These are phyloP conservation scores for Cyclostephanos tholiformis DNA, from an alignment of 108 stramenopile genomes.

Conservation along the genomic window DNA sequence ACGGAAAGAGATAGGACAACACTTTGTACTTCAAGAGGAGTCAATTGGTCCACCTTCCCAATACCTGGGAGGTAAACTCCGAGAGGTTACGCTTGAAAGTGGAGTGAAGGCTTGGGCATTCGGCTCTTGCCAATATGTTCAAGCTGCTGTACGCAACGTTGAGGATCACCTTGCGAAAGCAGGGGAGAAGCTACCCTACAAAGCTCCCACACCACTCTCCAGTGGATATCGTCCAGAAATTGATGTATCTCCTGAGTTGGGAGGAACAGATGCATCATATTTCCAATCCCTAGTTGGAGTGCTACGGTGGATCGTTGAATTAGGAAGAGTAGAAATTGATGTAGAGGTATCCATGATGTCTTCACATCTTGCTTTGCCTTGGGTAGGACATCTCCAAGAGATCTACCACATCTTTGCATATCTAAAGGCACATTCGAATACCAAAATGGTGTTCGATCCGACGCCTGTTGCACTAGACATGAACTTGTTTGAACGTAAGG, in stretches of 20 bases:
- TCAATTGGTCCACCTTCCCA: background rate
- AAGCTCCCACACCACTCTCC: slow-evolving; percentile 26
- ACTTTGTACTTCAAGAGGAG: slow-evolving; percentile 51
- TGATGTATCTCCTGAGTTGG: slow-evolving; percentile 28
- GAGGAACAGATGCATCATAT: slow-evolving; percentile 16
- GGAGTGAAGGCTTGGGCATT: slow-evolving; percentile 45
- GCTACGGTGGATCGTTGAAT: slow-evolving; percentile 29
- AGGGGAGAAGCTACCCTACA: slow-evolving; percentile 18
- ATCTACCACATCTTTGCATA: slow-evolving; percentile 49
- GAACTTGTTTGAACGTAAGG: slow-evolving; percentile 15
- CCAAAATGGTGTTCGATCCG: slow-evolving; percentile 55
- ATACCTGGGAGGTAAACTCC: background rate
- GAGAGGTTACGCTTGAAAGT: background rate
- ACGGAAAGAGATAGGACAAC: slow-evolving; percentile 44
- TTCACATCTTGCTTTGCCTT: slow-evolving; percentile 43
- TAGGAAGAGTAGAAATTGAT: slow-evolving; percentile 26
- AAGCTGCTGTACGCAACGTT: slow-evolving; percentile 28
- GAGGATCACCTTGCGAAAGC: slow-evolving; percentile 10
- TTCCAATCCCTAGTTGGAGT: slow-evolving; percentile 29
- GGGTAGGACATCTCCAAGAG: slow-evolving; percentile 51
- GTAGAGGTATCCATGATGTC: slow-evolving; percentile 48
- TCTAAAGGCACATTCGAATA: slow-evolving; percentile 34
- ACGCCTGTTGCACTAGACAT: slow-evolving; percentile 29
- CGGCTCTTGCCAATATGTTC: slow-evolving; percentile 48
- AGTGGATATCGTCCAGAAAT: slow-evolving; percentile 40